These are phyloP conservation scores for Aspergillus fumigatiaffinis DNA, from an alignment of 2,329 filamentous ascomycete species.

Conservation along the genomic window DNA sequence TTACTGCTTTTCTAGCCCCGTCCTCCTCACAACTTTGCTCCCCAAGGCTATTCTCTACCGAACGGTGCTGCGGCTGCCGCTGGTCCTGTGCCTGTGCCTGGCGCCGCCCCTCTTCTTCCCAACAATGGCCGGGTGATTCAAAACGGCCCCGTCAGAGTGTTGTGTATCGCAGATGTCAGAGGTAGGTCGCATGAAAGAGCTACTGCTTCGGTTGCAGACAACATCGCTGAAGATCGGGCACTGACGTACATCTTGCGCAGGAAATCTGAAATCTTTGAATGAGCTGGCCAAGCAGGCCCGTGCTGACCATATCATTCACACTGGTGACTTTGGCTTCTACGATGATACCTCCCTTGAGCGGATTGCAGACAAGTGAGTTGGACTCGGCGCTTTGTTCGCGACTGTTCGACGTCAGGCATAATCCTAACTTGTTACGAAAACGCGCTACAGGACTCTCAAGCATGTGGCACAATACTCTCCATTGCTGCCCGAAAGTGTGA, in stretches of 20 bases:
- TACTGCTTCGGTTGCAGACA: slow-evolving; percentile 3
- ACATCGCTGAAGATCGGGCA: slow-evolving; percentile 7
- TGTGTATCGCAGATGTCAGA: slow-evolving; percentile 51
- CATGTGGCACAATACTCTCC: slow-evolving; percentile 99
- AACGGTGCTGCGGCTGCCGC: slow-evolving; percentile 40
- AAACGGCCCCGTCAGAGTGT: slow-evolving; percentile 43
- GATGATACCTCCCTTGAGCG: slow-evolving; percentile 92
- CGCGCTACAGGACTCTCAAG: slow-evolving; percentile 72
- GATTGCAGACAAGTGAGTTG: slow-evolving; percentile 90
- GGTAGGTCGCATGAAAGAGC: slow-evolving; percentile 29
- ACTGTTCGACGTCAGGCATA: slow-evolving; percentile 4
- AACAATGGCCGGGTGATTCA: slow-evolving; percentile 50
- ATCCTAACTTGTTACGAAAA: slow-evolving; percentile 15
- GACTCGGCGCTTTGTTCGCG: slow-evolving; percentile 1
- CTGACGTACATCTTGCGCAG: slow-evolving; percentile 46
- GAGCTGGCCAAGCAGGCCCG: slow-evolving; percentile 91
- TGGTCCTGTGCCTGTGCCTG: slow-evolving; percentile 42
- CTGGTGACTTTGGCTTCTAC: slow-evolving; percentile 98
- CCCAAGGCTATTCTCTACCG: slow-evolving; percentile 43
- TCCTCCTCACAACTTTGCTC: slow-evolving; percentile 41
- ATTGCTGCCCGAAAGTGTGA: slow-evolving; percentile 73
- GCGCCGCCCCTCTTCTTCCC: slow-evolving; percentile 46
- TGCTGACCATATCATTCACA: slow-evolving; percentile 97
- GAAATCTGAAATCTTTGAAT: slow-evolving; percentile 92
- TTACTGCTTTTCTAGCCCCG: slow-evolving; percentile 32